phyloP scores from a whole-genome alignment of 805 yeast species.

The Lachancea kluyveri region DNA sequence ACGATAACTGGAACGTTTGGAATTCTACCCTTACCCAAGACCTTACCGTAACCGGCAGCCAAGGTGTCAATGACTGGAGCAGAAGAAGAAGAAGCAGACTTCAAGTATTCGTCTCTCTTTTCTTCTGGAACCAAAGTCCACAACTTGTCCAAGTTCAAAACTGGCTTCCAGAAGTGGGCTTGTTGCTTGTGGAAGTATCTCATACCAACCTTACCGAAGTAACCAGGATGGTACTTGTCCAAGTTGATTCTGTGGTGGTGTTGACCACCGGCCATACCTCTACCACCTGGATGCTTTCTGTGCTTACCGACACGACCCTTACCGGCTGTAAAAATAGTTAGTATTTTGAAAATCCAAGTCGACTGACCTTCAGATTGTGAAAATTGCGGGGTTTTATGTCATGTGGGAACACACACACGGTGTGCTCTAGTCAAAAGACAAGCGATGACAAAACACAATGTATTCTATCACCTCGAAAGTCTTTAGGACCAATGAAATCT shows the following conservation, averaged over 20 bases:
- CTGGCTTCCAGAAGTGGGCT: slow-evolving; percentile 96
- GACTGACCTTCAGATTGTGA: too few species aligned
- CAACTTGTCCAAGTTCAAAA: slow-evolving; percentile 94
- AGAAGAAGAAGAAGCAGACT: slow-evolving; percentile 75
- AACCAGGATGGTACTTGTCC: slow-evolving; percentile 99
- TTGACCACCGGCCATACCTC: slow-evolving; percentile 99
- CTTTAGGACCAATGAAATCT: too few species aligned
- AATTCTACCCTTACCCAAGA: slow-evolving; percentile 97
- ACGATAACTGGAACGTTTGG: slow-evolving; percentile 98
- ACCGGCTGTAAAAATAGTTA: slow-evolving; percentile 69
- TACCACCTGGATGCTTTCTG: slow-evolving; percentile 99
- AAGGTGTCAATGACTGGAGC: slow-evolving; percentile 99
- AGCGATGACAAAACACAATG: too few species aligned
- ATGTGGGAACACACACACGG: too few species aligned
- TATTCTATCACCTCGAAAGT: too few species aligned
- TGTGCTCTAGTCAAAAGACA: too few species aligned
- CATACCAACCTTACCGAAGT: slow-evolving; percentile 99
- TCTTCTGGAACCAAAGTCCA: slow-evolving; percentile 95
- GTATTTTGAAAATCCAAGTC: too few species aligned
- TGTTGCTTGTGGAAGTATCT: slow-evolving; percentile 97
- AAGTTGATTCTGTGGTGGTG: slow-evolving; percentile 99
- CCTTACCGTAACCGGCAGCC: slow-evolving; percentile 99
- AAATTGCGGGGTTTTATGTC: too few species aligned
- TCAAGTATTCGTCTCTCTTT: slow-evolving; percentile 89
- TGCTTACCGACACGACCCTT: slow-evolving; percentile 99